Base-by-base conservation (phyloP, 345 rosid species). In the Ceriops zippeliana region DNA sequence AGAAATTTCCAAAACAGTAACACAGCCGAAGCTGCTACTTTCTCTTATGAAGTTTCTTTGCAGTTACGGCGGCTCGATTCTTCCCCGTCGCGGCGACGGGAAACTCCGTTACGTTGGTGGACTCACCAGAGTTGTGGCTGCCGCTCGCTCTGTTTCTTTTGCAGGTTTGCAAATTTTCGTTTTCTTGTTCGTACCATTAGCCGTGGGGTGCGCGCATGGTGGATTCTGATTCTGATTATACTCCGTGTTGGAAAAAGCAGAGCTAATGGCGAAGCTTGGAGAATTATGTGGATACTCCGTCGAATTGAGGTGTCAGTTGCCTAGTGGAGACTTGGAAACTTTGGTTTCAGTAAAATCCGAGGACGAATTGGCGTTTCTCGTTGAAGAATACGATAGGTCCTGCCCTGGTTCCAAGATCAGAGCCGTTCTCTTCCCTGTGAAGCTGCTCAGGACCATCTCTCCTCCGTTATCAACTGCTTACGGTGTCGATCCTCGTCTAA, bases 61-160 rank as follows among this genome's bases (percentile, higher is more conserved):
- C 75, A 91, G 96, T 74, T 91, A 93, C 47, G 86, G 86, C 49
- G 97, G 98, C 7, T 82, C 63, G 80, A 88, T 93, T 42, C 61
- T 72, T 16, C 97, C 84, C 34, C 98, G 98, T 60, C 75, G 80
- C n/a, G 52, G 75, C 5, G 96, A 91, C 76, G 95, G 95, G 31
- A 69, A 80, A 72, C 93, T 91, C 34, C 95, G 96, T 57, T 93
- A 93, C 82, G 84, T 80, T 32, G 96, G 97, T 46, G 96, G 99
- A 22, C 75, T 78, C 69, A 91, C 93, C 73, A 75, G 99, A 70
- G 86, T 93, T 52, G 85, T 93, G 21, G 62, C 96, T 68, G 90
- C 88, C 51, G 78, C 81, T 60, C 90, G 90, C 42, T 80, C 90
- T 28, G 68, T 88, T 11, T 81, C 90, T 17, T 89, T 68, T 62